These are phyloP conservation scores for Pseudohalonectria lignicola DNA, from an alignment of 2,329 filamentous ascomycete species.

Conservation along the genomic window DNA sequence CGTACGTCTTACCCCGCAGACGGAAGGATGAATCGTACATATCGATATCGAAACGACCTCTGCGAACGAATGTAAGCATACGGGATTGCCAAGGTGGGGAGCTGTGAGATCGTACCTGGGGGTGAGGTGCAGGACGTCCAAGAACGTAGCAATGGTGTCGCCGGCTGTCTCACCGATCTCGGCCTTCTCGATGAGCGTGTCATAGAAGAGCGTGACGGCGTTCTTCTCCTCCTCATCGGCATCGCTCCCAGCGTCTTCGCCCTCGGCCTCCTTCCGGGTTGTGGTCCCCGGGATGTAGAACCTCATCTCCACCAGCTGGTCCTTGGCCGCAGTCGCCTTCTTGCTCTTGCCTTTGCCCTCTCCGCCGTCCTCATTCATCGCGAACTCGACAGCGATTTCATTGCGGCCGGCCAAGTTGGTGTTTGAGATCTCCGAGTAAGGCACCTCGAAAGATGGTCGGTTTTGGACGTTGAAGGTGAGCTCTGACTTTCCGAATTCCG, in stretches of 20 bases:
- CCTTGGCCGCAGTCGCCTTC: constrained; percentile 78
- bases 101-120: constrained; percentile 49
- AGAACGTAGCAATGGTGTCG: constrained; percentile 93
- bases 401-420: constrained; percentile 97
- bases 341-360: constrained; percentile 66
- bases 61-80: constrained; percentile 20
- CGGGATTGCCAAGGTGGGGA: constrained; percentile 5
- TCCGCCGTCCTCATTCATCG: constrained; percentile 61
- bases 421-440: constrained; percentile 95
- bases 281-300: constrained; percentile 95
- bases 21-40: constrained; percentile 99
- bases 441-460: constrained; percentile 89
- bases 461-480: constrained; percentile 96
- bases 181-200: constrained; percentile 94
- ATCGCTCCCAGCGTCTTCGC: constrained; percentile 60
- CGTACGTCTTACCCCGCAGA: constrained; percentile 95
- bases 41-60: constrained; percentile 98
- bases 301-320: constrained; percentile 96
- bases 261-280: constrained; percentile 63
- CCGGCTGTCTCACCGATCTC: constrained; percentile 99
- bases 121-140: constrained; percentile 93
- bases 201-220: constrained; percentile 94
- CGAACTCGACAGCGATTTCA: constrained; percentile 92
- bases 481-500: constrained; percentile 91
- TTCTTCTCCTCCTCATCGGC: constrained; percentile 77